Conservation (phyloP, 2,329 filamentous ascomycete species). For the Dactylellina parvicollis region DNA sequence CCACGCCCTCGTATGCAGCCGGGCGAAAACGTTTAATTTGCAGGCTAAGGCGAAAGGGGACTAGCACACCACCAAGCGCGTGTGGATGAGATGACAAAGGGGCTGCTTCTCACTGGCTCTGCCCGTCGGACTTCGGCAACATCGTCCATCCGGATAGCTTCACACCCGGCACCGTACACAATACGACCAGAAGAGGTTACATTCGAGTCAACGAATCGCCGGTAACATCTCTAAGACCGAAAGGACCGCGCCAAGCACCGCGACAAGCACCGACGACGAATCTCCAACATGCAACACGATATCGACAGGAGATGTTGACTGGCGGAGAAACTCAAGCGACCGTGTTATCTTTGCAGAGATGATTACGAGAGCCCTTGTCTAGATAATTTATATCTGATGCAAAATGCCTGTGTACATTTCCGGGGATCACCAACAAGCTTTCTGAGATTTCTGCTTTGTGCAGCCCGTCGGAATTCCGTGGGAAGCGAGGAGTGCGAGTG, state of each 20-base stretch:
- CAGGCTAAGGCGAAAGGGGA: not conserved
- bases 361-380: too few relatives aligned
- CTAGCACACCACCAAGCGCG: not conserved
- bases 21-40: conserved; percentile 24
- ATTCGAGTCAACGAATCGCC: too few relatives aligned
- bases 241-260: conserved; percentile 7
- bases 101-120: conserved; percentile 1
- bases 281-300: not conserved
- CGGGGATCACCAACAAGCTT: conserved; percentile 44
- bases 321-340: too few relatives aligned
- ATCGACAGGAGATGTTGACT: too few relatives aligned
- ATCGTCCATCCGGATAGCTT: conserved; percentile 15
- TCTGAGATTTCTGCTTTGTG: not conserved
- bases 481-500: conserved; percentile 29
- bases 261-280: not conserved
- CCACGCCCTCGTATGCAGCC: not conserved
- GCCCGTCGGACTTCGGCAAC: conserved; percentile 34
- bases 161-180: conserved; percentile 6
- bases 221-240: too few relatives aligned
- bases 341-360: too few relatives aligned
- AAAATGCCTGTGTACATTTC: too few relatives aligned
- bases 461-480: conserved; percentile 28
- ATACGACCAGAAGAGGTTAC: not conserved
- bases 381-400: too few relatives aligned
- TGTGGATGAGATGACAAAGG: conserved; percentile 38